Conservation (phyloP, 169 alveolate genomes). For the Miamiensis avidus region DNA sequence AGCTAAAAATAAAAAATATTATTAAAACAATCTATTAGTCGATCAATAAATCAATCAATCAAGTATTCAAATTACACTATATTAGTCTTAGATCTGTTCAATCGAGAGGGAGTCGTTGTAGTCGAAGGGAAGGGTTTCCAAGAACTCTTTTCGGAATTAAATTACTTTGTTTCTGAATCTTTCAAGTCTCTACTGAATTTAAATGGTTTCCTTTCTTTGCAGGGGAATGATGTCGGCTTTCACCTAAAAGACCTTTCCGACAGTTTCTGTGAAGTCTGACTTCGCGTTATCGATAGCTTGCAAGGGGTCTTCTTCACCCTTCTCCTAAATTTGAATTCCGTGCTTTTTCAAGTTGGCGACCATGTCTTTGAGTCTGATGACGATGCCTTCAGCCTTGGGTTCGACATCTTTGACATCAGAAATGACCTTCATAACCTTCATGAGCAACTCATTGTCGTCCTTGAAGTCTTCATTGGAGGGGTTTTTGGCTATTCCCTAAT, state of each 20-base stretch:
- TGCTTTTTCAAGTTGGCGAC: conserved; percentile 82
- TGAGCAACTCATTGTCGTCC: conserved; percentile 81
- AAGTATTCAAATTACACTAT: no score
- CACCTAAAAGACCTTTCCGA: conserved; percentile 86
- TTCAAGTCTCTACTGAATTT: conserved; percentile 81
- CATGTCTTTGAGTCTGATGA: conserved; percentile 84
- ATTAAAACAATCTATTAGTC: conserved; percentile 79
- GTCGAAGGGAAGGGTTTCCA: conserved; percentile 71
- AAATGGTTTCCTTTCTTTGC: conserved; percentile 80
- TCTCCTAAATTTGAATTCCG: conserved; percentile 70
- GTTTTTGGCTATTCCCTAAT: conserved; percentile 81
- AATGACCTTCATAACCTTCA: conserved; percentile 89
- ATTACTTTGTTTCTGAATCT: conserved; percentile 79
- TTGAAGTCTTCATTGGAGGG: conserved; percentile 82
- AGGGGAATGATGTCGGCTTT: conserved; percentile 87
- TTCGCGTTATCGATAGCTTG: conserved; percentile 86
- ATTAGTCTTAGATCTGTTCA: conserved; percentile 66
- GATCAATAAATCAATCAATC: conserved; percentile 53
- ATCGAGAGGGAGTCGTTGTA: conserved; percentile 39
- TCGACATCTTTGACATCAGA: conserved; percentile 89
- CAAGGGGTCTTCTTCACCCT: conserved; percentile 83
- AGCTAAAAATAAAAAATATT: no score
- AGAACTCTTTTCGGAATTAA: conserved; percentile 82
- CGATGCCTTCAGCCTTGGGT: conserved; percentile 74
- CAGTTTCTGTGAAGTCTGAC: conserved; percentile 87